Base-by-base conservation (phyloP, 2,329 filamentous ascomycete genomes). In the Claviceps humidiphila region DNA sequence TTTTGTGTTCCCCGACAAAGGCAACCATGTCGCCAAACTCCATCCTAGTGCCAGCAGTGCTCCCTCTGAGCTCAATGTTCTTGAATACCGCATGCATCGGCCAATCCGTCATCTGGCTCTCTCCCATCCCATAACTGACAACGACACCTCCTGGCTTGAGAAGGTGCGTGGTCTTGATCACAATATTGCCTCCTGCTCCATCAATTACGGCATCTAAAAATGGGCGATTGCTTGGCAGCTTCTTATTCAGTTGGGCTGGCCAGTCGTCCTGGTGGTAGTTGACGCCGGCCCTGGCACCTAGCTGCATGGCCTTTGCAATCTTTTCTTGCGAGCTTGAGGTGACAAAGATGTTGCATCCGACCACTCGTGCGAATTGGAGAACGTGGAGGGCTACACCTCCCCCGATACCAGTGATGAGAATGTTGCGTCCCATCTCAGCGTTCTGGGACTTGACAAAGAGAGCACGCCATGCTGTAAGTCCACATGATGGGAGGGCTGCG, bases 11-110 rank as follows among this genome's bases (percentile, higher is more conserved):
- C 9, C 74, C 74, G 40, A 96, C 85, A 69, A 95, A 95, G 1
- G 77, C 74, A 5, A 96, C 75, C 89, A 97, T 95, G 20, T 91
- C 87, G 16, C 74, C 73, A 63, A 96, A 97, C 69, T 97, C 93
- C 62, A 80, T 82, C 44, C 87, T 77, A 24, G 88, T 95, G 1
- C 91, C 91, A 89, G 96, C 95, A 0, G 90, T 96, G 13, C 80
- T 83, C n/a, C 91, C 91, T 49, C 79, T 78, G 30, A 97, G 75
- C 59, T 96, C 90, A 51, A 96, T 79, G 62, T 97, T 95, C 66
- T 84, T 87, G 54, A 97, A 68, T 11, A 93, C 85, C 0, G 89
- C 89, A 54, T 74, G 69, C 87, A 96, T 95, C 11, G 80, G 63
- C 77, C 87, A 96, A 50, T 87, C 81, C 84, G 95, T 91, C 69